phyloP scores from a whole-genome alignment of 208 protist genomes.

The Angomonas deanei region DNA sequence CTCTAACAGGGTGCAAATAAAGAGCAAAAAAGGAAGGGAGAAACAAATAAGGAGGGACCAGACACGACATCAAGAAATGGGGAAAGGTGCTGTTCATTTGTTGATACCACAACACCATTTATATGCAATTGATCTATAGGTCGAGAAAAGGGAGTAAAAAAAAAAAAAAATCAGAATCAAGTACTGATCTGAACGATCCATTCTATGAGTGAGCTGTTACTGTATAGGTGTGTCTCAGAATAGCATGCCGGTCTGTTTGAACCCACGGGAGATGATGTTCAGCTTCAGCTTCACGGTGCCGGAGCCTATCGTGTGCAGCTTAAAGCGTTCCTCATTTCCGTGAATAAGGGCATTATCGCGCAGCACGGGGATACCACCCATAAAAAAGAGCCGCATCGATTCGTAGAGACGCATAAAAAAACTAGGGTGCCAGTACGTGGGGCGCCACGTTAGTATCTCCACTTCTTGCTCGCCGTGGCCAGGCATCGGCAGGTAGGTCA shows the following conservation, averaged over 20 bases:
- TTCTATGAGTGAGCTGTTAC: too few species aligned
- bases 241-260: slow-evolving; percentile 39
- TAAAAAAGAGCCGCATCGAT: slow-evolving; percentile 42
- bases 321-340: slow-evolving; percentile 73
- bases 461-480: slow-evolving; percentile 45
- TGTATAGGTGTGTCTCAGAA: slow-evolving; percentile 11
- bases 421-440: slow-evolving; percentile 72
- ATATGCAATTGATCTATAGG: too few species aligned
- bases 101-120: too few species aligned
- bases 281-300: slow-evolving; percentile 70
- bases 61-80: too few species aligned
- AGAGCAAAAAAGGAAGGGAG: slow-evolving; percentile 5
- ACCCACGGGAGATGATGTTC: slow-evolving; percentile 65
- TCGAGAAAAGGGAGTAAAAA: too few species aligned
- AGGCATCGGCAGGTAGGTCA: slow-evolving; percentile 72
- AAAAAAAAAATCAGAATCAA: too few species aligned
- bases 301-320: slow-evolving; percentile 69
- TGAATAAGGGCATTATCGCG: slow-evolving; percentile 81
- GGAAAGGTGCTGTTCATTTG: too few species aligned
- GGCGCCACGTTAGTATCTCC: slow-evolving; percentile 68
- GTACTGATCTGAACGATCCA: too few species aligned
- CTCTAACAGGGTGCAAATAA: too few species aligned
- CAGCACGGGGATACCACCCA: slow-evolving; percentile 79
- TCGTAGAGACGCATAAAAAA: slow-evolving; percentile 56
- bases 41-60: slow-evolving; percentile 9